phyloP scores from a whole-genome alignment of 345 rosid species.

The Arabidopsis suecica region DNA sequence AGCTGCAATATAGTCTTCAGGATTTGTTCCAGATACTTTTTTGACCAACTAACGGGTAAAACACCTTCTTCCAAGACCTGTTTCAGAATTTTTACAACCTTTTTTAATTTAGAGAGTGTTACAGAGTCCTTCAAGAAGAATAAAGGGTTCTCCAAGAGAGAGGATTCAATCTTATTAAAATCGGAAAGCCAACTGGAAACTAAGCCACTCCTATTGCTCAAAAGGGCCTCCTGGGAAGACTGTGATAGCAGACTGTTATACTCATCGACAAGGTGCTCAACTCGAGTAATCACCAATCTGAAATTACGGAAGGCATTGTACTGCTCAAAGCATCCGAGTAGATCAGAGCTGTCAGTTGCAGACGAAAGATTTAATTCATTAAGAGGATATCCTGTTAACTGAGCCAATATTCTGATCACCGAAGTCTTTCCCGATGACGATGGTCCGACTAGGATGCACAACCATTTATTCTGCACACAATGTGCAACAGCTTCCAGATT shows the following conservation, averaged over 20 bases:
- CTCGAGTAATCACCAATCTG: slow-evolving; percentile 61
- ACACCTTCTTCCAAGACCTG: slow-evolving; percentile 48
- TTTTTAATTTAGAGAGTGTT: slow-evolving; percentile 57
- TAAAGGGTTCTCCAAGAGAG: slow-evolving; percentile 48
- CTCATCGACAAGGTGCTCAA: slow-evolving; percentile 67
- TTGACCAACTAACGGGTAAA: slow-evolving; percentile 59
- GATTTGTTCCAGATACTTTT: slow-evolving; percentile 57
- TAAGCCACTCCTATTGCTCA: slow-evolving; percentile 51
- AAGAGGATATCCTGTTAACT: slow-evolving; percentile 75
- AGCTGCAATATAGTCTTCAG: slow-evolving; percentile 60
- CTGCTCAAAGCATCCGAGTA: slow-evolving; percentile 97
- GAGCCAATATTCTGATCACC: slow-evolving; percentile 75
- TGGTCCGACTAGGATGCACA: slow-evolving; percentile 90
- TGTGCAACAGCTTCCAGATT: slow-evolving; percentile 84
- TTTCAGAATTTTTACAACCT: slow-evolving; percentile 58
- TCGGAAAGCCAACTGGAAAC: slow-evolving; percentile 72
- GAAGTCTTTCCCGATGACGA: slow-evolving; percentile 96
- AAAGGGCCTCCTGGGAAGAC: slow-evolving; percentile 51
- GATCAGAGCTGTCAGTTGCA: slow-evolving; percentile 90
- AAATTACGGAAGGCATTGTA: slow-evolving; percentile 78
- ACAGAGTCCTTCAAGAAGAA: slow-evolving; percentile 45
- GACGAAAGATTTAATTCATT: slow-evolving; percentile 88
- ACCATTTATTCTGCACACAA: slow-evolving; percentile 79
- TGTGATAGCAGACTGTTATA: slow-evolving; percentile 63
- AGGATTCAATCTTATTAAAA: slow-evolving; percentile 52